Conservation (phyloP, 78 protist species). For the Ministeria vibrans region DNA sequence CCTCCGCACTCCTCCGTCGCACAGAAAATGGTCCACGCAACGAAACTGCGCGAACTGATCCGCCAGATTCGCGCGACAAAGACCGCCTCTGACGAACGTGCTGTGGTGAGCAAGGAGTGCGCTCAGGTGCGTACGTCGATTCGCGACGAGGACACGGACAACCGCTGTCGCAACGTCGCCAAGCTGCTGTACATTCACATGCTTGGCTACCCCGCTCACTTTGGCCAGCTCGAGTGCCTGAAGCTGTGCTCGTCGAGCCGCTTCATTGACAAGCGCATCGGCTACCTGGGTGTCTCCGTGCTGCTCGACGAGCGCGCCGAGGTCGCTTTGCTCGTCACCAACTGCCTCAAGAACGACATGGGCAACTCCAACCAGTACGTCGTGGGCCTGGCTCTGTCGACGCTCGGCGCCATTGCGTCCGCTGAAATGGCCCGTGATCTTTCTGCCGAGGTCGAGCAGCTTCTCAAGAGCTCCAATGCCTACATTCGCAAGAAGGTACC, state of each 20-base stretch:
- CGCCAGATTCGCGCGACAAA: constrained; percentile 26
- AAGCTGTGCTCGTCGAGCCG: constrained; percentile 79
- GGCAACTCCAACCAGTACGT: constrained; percentile 48
- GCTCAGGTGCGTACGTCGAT: constrained; percentile 88
- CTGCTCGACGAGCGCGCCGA: constrained; percentile 92
- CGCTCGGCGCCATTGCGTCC: constrained; percentile 90
- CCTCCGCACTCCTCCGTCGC: not conserved
- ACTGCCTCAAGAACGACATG: constrained; percentile 67
- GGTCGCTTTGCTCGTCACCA: constrained; percentile 86
- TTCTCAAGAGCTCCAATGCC: constrained; percentile 68
- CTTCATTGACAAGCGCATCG: constrained; percentile 91
- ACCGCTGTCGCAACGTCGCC: constrained; percentile 86
- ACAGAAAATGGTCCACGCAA: not conserved
- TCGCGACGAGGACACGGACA: constrained; percentile 62
- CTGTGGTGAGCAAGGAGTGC: constrained; percentile 78
- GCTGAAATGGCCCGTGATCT: constrained; percentile 91
- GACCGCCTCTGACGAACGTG: constrained; percentile 94
- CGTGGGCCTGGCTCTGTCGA: constrained; percentile 81
- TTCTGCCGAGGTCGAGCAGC: constrained; percentile 82
- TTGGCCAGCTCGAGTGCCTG: constrained; percentile 79
- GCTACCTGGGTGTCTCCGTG: constrained; percentile 84
- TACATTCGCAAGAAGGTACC: constrained; percentile 86
- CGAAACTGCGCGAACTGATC: constrained; percentile 27
- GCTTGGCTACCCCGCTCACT: constrained; percentile 78
- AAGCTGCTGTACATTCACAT: constrained; percentile 95